Conservation (phyloP, 495 filamentous ascomycete genomes). For the Achaetomiella virescens region DNA sequence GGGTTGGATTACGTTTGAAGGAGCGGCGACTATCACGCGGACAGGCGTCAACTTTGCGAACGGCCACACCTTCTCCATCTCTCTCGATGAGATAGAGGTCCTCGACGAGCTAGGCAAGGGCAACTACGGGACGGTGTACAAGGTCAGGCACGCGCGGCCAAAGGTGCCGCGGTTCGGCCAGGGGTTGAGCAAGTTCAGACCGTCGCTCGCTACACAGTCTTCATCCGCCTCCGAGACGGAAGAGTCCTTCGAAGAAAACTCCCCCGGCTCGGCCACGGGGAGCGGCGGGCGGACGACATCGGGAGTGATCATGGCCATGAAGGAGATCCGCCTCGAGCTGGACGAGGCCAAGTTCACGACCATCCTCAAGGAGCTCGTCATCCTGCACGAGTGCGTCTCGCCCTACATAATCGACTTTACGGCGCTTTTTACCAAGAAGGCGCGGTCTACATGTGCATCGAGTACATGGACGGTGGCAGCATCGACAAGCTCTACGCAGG, state of each 20-base stretch:
- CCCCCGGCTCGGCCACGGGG: constrained; percentile 15
- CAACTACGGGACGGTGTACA: constrained; percentile 98
- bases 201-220: constrained; percentile 24
- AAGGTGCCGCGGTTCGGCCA: constrained; percentile 71
- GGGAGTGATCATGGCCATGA: constrained; percentile 95
- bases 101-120: constrained; percentile 95
- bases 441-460: constrained; percentile 98
- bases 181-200: constrained; percentile 59
- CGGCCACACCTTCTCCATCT: constrained; percentile 87
- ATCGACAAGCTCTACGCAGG: constrained; percentile 96
- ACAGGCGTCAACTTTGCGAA: constrained; percentile 87
- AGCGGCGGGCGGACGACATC: constrained; percentile 34
- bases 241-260: constrained; percentile 14
- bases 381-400: constrained; percentile 89
- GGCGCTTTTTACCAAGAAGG: constrained; percentile 99
- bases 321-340: constrained; percentile 93
- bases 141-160: constrained; percentile 80
- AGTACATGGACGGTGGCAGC: constrained; percentile 99
- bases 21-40: constrained; percentile 81
- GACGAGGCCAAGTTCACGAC: constrained; percentile 95
- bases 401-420: constrained; percentile 99
- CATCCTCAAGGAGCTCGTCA: constrained; percentile 97
- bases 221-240: constrained; percentile 28
- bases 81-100: constrained; percentile 90
- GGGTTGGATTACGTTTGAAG: constrained; percentile 86